phyloP scores from a whole-genome alignment of 73 alveolate species.

The Symbiodinium pilosum region DNA sequence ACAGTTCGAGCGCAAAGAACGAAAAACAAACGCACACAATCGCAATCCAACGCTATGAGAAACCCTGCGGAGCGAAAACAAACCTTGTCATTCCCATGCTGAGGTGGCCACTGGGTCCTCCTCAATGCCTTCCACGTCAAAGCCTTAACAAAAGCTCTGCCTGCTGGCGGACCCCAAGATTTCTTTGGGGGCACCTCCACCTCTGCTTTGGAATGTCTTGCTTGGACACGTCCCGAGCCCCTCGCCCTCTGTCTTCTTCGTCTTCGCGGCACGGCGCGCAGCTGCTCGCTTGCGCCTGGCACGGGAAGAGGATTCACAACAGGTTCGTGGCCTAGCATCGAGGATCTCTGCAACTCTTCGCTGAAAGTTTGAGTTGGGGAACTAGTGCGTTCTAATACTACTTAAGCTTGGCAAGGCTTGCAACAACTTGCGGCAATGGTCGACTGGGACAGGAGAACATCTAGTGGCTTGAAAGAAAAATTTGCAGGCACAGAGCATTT shows the following conservation, averaged over 20 bases:
- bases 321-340: too few species aligned
- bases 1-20: neutral
- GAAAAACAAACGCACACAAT: neutral
- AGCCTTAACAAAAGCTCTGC: neutral
- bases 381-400: too few species aligned
- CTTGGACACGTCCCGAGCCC: neutral
- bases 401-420: too few species aligned
- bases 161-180: neutral
- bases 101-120: too few species aligned
- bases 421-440: too few species aligned
- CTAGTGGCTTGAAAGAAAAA: too few species aligned
- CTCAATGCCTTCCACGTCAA: neutral
- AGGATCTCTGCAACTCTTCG: too few species aligned
- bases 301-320: too few species aligned
- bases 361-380: too few species aligned
- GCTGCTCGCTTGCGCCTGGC: constrained; percentile 4
- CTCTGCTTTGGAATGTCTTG: neutral
- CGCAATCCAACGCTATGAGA: neutral
- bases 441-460: too few species aligned
- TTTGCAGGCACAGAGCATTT: too few species aligned
- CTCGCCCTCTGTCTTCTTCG: neutral
- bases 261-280: neutral
- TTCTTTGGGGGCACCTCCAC: neutral
- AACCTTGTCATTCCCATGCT: too few species aligned
- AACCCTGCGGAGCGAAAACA: neutral